Base-by-base conservation (phyloP, 495 filamentous ascomycete genomes). In the Podospora pseudoanserina region DNA sequence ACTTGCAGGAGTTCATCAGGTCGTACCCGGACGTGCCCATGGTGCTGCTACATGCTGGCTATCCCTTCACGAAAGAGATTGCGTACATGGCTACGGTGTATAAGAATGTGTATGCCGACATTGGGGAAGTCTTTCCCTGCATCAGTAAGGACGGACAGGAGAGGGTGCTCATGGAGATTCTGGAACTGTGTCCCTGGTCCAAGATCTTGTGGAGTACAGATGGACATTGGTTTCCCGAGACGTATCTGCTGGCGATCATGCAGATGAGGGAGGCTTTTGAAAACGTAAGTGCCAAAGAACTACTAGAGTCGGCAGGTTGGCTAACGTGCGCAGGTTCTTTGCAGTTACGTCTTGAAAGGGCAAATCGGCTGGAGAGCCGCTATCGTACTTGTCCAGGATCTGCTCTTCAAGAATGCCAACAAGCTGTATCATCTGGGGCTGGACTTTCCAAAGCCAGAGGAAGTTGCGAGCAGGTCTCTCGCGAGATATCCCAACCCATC, bases 201-300 rank as follows among this genome's bases (percentile, higher is more conserved):
- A 95, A 95, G 76, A 78, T 97, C 3, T 73, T 94, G 2, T 97
- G 92, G 89, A 93, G 91, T 68, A 93, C 90, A 0, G 92, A 96
- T 77, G 93, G 91, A 0, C 90, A 93, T 73, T 91, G 85, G 75
- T 92, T 92, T 68, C 91, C 93, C 0, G 93, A 97, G 76, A 92
- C 90, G 1, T 97, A 88, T 74, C 86, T 91, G 74, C 80, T 95
- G 49, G 91, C 92, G 18, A 89, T 90, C 64, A 82, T 83, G 64
- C 93, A 97, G 76, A 89, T 94, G 68, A 86, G 93, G 26, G 88
- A 92, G 65, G 90, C 86, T 9, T 79, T 96, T 44, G 86, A 91
- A 73, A 85, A 80, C 69, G 89, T 92, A 53, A 2, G 60, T 53
- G 20, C 20, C 1, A 23, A 23, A 23, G 20, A 23, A 18, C 27